These are phyloP conservation scores for Termitomyces sp. DNA, from an alignment of 768 basidiomycete genomes.

Conservation along the genomic window DNA sequence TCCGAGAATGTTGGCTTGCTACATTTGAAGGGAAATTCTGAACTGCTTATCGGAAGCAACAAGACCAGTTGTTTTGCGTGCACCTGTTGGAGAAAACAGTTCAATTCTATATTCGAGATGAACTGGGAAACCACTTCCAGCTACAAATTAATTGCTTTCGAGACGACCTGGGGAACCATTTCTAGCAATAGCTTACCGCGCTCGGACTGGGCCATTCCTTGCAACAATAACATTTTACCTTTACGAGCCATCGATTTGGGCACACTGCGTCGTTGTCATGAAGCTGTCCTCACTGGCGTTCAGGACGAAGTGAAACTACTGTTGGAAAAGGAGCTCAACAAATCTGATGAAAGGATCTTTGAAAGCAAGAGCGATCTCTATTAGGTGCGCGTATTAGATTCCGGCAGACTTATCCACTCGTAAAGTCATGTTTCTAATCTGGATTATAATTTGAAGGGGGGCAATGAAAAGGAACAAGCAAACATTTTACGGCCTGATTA, in stretches of 20 bases:
- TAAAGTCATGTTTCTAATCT: no score
- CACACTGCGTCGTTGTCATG: no score
- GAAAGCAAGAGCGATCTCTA: no score
- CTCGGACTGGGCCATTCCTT: not conserved
- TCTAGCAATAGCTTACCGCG: not conserved
- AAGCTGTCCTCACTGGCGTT: no score
- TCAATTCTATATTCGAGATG: not conserved
- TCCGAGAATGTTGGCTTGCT: not conserved
- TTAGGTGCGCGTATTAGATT: no score
- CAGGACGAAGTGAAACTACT: no score
- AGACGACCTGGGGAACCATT: not conserved
- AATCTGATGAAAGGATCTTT: no score
- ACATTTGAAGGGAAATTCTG: not conserved
- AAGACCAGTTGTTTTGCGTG: not conserved
- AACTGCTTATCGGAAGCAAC: not conserved
- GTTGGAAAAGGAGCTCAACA: no score
- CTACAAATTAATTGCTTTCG: not conserved
- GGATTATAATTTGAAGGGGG: no score
- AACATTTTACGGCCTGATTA: no score
- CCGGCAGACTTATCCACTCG: no score
- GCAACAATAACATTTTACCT: not conserved
- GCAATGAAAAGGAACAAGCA: no score
- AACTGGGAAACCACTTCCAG: not conserved
- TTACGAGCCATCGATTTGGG: not conserved
- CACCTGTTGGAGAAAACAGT: not conserved